These are phyloP conservation scores for Sonneratia caseolaris DNA, from an alignment of 345 rosid genomes.

Conservation along the genomic window DNA sequence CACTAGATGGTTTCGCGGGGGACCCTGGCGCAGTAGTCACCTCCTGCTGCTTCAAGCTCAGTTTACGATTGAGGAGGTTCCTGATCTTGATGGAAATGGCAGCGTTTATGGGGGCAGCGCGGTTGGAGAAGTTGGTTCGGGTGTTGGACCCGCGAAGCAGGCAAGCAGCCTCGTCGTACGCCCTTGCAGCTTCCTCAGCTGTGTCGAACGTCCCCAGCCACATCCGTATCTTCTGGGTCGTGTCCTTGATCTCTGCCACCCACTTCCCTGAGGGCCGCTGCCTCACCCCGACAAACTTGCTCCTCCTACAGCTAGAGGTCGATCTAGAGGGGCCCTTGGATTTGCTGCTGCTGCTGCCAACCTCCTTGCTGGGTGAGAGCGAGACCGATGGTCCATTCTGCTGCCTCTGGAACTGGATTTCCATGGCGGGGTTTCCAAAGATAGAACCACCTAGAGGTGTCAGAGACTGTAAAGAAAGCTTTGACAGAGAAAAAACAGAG, in stretches of 20 bases:
- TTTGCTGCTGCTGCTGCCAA: background rate
- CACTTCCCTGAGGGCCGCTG: slow-evolving; percentile 90
- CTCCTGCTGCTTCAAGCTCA: slow-evolving; percentile 32
- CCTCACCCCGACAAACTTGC: slow-evolving; percentile 73
- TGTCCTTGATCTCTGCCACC: slow-evolving; percentile 94
- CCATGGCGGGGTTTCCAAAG: slow-evolving; percentile 2
- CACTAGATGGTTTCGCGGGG: slow-evolving; percentile 10
- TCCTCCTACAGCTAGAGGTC: slow-evolving; percentile 14
- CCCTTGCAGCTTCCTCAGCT: slow-evolving; percentile 79
- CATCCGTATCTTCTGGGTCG: slow-evolving; percentile 78
- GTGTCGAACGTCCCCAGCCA: slow-evolving; percentile 84
- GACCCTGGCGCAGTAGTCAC: background rate
- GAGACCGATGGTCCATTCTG: background rate
- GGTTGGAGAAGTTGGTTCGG: slow-evolving; percentile 62
- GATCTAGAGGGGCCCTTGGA: slow-evolving; percentile 22
- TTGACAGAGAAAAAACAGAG: background rate
- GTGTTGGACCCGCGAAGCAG: slow-evolving; percentile 83
- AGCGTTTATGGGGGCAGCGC: slow-evolving; percentile 30
- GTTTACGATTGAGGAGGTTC: slow-evolving; percentile 64
- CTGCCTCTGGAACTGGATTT: slow-evolving; percentile 17
- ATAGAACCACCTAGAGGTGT: background rate
- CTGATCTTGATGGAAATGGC: slow-evolving; percentile 61
- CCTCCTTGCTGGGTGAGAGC: slow-evolving; percentile 7
- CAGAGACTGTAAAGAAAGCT: background rate
- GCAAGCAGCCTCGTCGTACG: slow-evolving; percentile 84